phyloP scores from a whole-genome alignment of 2,329 filamentous ascomycete genomes.

The Cladobotryum protrusum region DNA sequence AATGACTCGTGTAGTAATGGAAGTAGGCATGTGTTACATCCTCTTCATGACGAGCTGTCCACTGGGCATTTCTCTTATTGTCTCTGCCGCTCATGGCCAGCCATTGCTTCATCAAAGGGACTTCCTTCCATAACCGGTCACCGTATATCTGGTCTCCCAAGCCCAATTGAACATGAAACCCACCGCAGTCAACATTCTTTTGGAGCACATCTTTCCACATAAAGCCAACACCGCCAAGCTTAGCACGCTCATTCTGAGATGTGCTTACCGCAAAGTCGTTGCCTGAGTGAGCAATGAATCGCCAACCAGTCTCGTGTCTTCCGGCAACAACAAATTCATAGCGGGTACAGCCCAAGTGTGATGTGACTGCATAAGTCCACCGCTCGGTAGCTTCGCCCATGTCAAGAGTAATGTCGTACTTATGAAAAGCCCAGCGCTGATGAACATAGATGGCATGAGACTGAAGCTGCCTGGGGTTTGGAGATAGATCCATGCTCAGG shows the following conservation, averaged over 20 bases:
- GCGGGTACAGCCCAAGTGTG: conserved; percentile 91
- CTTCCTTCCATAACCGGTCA: conserved; percentile 92
- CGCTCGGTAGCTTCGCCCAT: conserved; percentile 83
- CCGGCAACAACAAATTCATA: conserved; percentile 97
- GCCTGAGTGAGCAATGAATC: conserved; percentile 90
- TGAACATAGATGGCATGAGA: conserved; percentile 79
- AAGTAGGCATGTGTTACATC: conserved; percentile 96
- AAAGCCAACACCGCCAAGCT: conserved; percentile 80
- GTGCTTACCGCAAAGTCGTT: conserved; percentile 93
- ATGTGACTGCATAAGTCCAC: conserved; percentile 98
- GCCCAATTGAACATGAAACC: conserved; percentile 90
- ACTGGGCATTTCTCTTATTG: conserved; percentile 79
- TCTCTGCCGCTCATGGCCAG: conserved; percentile 88
- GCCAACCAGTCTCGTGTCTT: conserved; percentile 84
- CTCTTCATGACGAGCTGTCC: conserved; percentile 93
- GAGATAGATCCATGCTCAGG: conserved; percentile 80
- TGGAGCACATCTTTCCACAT: conserved; percentile 99
- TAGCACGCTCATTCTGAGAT: conserved; percentile 75
- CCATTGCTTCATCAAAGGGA: conserved; percentile 92
- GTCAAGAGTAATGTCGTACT: conserved; percentile 82
- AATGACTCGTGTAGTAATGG: conserved; percentile 97
- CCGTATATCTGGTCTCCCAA: conserved; percentile 93
- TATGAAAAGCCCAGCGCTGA: conserved; percentile 92
- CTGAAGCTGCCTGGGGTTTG: conserved; percentile 82
- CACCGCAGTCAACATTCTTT: conserved; percentile 93